A percentile compares a stretch with the other conserved stretches of the same genome.
Evolutionary conservation across 257 asterid species (phyloP).

Genomic region (Gardenia jasminoides): DNA sequence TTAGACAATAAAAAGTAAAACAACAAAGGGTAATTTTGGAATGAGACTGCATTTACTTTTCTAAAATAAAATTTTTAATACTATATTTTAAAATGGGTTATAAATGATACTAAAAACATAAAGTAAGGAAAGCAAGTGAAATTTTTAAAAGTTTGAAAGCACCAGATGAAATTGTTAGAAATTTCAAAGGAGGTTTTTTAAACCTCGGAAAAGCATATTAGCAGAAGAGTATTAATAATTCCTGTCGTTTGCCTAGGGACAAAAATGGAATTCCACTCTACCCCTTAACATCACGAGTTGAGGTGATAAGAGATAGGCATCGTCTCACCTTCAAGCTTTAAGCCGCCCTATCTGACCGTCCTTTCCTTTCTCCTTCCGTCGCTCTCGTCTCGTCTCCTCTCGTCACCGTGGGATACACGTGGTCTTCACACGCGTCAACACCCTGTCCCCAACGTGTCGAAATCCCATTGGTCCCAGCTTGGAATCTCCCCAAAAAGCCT

Average conservation of each 20-base stretch:
- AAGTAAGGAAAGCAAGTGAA: too few species aligned
- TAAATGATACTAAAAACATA: too few species aligned
- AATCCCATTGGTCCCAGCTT: not conserved
- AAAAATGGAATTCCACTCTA: not conserved
- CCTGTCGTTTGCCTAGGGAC: not conserved
- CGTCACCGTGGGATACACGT: slow-evolving; percentile 9
- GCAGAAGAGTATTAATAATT: not conserved
- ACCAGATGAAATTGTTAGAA: too few species aligned
- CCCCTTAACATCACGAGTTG: not conserved
- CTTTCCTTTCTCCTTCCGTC: not conserved
- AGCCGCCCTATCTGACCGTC: slow-evolving; percentile 44
- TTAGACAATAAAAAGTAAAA: too few species aligned
- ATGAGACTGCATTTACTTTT: too few species aligned
- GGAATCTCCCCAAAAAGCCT: not conserved
- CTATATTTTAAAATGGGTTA: too few species aligned
- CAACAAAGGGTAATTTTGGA: too few species aligned
- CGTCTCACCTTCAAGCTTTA: slow-evolving; percentile 22
- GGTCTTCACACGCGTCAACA: not conserved
- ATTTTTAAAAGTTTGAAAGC: too few species aligned
- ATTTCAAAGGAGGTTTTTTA: too few species aligned
- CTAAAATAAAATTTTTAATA: too few species aligned
- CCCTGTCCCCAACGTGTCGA: not conserved
- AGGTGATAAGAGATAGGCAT: slow-evolving; percentile 19
- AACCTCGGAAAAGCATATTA: not conserved
- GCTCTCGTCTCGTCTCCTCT: not conserved